A percentile compares a stretch with the other conserved stretches of the same genome.
These are phyloP conservation scores for Cercis canadensis DNA, from an alignment of 306 rosid genomes.

Conservation along the genomic window DNA sequence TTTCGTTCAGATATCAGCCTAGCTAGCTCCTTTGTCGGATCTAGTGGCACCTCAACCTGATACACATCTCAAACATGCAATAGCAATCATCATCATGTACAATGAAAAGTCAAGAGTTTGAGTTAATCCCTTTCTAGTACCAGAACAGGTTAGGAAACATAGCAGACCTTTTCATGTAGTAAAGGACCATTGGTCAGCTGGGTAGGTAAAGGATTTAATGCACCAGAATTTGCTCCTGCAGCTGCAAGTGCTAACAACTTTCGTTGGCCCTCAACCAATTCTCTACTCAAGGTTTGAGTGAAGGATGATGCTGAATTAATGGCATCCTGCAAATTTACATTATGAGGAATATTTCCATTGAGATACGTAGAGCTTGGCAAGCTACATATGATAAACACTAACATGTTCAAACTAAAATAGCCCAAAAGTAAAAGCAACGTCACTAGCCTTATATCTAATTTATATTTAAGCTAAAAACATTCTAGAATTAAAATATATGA, in stretches of 20 bases:
- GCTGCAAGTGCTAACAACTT: constrained; percentile 84
- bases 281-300: constrained; percentile 83
- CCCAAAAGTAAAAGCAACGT: not conserved
- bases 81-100: constrained; percentile 9
- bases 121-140: not conserved
- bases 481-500: not conserved
- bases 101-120: constrained; percentile 1
- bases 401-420: not conserved
- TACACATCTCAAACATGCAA: constrained; percentile 24
- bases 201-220: constrained; percentile 69
- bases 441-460: no score
- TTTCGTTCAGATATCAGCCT: constrained; percentile 80
- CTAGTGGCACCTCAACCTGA: constrained; percentile 89
- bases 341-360: constrained; percentile 15
- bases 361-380: constrained; percentile 23
- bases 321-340: constrained; percentile 72
- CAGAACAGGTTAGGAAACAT: constrained; percentile 5
- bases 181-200: constrained; percentile 83
- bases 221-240: constrained; percentile 67
- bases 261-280: constrained; percentile 86
- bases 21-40: constrained; percentile 88
- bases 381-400: constrained; percentile 17
- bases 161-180: constrained; percentile 82
- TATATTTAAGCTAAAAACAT: not conserved
- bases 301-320: constrained; percentile 81